Evolutionary conservation across 2,329 filamentous ascomycete genomes (phyloP).

Genomic region (Talaromyces sp.): DNA sequence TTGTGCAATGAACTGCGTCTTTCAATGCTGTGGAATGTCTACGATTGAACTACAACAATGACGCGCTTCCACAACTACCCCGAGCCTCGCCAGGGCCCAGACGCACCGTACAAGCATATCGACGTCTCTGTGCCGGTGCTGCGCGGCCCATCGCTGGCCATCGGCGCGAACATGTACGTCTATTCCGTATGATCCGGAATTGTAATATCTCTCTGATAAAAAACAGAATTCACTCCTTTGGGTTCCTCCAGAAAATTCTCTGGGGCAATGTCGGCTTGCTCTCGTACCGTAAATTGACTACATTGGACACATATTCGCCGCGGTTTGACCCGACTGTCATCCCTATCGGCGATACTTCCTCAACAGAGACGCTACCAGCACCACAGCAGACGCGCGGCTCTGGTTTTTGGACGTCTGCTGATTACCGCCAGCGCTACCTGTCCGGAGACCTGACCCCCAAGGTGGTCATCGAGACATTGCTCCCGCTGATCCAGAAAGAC

Average conservation of each 20-base stretch:
- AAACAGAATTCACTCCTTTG: constrained; percentile 53
- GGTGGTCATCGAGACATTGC: constrained; percentile 63
- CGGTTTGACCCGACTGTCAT: constrained; percentile 56
- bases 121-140: constrained; percentile 64
- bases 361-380: constrained; percentile 18
- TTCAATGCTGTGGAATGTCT: too few relatives aligned
- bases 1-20: too few relatives aligned
- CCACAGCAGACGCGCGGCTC: constrained; percentile 29
- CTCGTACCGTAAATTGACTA: constrained; percentile 47
- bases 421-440: constrained; percentile 72
- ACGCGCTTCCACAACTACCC: constrained; percentile 32
- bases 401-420: constrained; percentile 64
- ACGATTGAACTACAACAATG: neutral
- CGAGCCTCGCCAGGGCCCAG: constrained; percentile 32
- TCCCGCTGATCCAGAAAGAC: constrained; percentile 64
- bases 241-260: constrained; percentile 57
- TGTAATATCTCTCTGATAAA: neutral
- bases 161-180: constrained; percentile 58
- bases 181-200: neutral
- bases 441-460: constrained; percentile 65
- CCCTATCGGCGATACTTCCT: constrained; percentile 27
- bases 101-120: constrained; percentile 42
- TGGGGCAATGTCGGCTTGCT: constrained; percentile 68
- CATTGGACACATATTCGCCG: constrained; percentile 50
- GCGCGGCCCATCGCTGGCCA: constrained; percentile 58